Evolutionary conservation across 805 yeast species (phyloP), one percentile per base, ranked within the genome.

Genomic region (Candida methanosorbosa): DNA sequence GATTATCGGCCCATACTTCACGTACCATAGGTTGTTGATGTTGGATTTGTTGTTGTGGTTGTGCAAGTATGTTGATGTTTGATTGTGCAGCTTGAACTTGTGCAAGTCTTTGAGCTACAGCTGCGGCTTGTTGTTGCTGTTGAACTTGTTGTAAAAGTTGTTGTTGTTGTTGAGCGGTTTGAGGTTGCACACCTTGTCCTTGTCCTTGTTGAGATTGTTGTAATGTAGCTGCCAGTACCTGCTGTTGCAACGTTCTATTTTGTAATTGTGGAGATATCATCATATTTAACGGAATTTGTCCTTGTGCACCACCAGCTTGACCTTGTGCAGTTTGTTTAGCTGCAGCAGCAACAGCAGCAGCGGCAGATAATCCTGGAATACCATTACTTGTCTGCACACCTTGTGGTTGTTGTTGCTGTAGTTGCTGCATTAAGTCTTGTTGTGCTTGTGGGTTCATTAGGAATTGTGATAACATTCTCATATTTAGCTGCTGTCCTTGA

Each of bases 1-100:
- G 59, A 50, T 81, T 82, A 36, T 70, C 74, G 25, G 62, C 66
- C 87, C 90, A 81, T 20, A 83, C 92, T 43, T 83, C 88, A 47
- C 75, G 71, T 21, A 78, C 66, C 37, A 75, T 66, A 12, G 80
- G 72, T 21, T 70, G 67, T 32, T 38, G 38, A 12, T 37, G 40
- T n/a, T 34, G 38, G 29, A 31, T 35, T 29, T 33, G 36, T 4
- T 14, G 20, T 31, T 19, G 31, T 9, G 9, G 22, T 20, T 29
- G 33, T 14, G 18, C 30, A n/a, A n/a, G n/a, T 18, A 5, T 26
- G 29, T 7, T 9, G 29, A 9, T 17, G 29, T 14, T 15, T 22
- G 20, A 38, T 35, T 46, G 45, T 15, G 35, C 39, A 17, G 31
- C 39, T 18, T 27, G 35, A 3, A 30, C 37, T 18, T 44, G 42